Evolutionary conservation across 495 filamentous ascomycete genomes (phyloP), one percentile per base, ranked within the genome.

Genomic region (Xanthoparmelia taractica): DNA sequence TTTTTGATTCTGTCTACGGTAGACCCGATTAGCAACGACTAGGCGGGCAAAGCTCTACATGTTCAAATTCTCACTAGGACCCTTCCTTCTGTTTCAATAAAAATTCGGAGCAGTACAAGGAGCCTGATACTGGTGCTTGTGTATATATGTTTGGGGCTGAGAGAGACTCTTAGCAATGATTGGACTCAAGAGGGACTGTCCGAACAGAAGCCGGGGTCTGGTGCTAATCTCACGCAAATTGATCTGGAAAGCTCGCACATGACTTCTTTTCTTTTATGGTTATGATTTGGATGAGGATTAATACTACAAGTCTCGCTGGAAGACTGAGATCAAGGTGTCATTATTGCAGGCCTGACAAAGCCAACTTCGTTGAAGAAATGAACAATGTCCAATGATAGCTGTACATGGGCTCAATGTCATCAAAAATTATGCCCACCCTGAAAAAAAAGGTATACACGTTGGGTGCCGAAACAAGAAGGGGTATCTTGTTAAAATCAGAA

Each of bases 391-490:
- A 18, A 31, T 20, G 18, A 33, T 18, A 8, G 17, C 20, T 54
- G 8, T 54, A 54, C 29, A 54, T 33, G 17, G 33, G 8, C 6
- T 8, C 6, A 33, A 33, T 31, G 0, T 12, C 50, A 54, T 10
- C 17, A n/a, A 34, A 12, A 13, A 54, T 33, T 10, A 54, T 3
- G 13, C 8, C 8, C 8, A 18, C 7, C 8, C 8, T n/a, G 8
- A 20, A 23, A 18, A 20, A 2, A 10, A 33, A 4, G 15, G 5
- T 13, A 18, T 31, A 4, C 20, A 33, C 29, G 25, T 33, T 43
- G 38, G 17, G 25, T 34, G 41, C 60, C 37, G 37, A 57, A 41
- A 62, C 38, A 57, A 54, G 29, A 54, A 41, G n/a, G 13, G 37
- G 38, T 62, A 45, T 23, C 17, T 37, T 29, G 18, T 29, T 20